phyloP scores from a whole-genome alignment of 2,329 filamentous ascomycete genomes.

The Colletotrichum coccodes region DNA sequence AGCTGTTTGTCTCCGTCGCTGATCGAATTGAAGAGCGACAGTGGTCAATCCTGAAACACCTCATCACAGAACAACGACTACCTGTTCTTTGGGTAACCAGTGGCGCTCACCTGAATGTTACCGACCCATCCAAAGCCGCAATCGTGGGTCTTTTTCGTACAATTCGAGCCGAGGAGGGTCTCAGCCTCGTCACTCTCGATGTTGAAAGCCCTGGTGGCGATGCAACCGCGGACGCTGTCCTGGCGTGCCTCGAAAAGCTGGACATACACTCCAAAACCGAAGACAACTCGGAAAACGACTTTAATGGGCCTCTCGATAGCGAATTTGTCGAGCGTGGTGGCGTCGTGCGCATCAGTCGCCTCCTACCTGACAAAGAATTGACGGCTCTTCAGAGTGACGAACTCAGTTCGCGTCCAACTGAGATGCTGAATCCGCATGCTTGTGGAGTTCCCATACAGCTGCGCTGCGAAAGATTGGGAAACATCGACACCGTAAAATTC shows the following conservation, averaged over 20 bases:
- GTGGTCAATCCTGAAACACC: slow-evolving; percentile 37
- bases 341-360: slow-evolving; percentile 36
- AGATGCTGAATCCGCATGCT: neutral
- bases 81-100: slow-evolving; percentile 41
- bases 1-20: slow-evolving; percentile 20
- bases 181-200: neutral
- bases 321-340: slow-evolving; percentile 41
- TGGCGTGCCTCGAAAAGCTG: neutral
- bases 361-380: slow-evolving; percentile 38
- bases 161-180: neutral
- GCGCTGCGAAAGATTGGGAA: slow-evolving; percentile 2
- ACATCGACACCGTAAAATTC: slow-evolving; percentile 12
- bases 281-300: too few relatives aligned
- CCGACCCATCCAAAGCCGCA: slow-evolving; percentile 35
- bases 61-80: slow-evolving; percentile 31
- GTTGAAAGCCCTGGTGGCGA: neutral
- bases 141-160: neutral
- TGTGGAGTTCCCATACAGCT: neutral
- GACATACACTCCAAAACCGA: neutral
- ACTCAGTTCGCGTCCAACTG: neutral
- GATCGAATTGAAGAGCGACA: slow-evolving; percentile 15
- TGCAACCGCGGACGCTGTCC: neutral
- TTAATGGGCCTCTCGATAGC: too few relatives aligned
- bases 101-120: slow-evolving; percentile 36
- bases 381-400: slow-evolving; percentile 19